Evolutionary conservation across 306 rosid species (phyloP).

Genomic region (Dalbergia cochinchinensis): DNA sequence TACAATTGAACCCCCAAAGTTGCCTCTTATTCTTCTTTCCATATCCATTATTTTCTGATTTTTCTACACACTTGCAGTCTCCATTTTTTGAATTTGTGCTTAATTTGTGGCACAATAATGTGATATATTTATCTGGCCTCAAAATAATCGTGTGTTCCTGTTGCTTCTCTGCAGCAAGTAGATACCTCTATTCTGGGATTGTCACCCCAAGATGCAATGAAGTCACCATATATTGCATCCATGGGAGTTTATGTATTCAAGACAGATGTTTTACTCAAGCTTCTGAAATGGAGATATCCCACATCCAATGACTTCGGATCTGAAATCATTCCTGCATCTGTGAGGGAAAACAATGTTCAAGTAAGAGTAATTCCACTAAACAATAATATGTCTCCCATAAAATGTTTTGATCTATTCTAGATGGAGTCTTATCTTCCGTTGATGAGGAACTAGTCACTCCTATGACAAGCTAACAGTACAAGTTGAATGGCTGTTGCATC

Average conservation of each 20-base stretch:
- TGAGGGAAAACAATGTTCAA: constrained; percentile 75
- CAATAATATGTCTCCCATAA: neutral
- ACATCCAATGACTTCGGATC: constrained; percentile 92
- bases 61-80: constrained; percentile 17
- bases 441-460: neutral
- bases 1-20: constrained; percentile 7
- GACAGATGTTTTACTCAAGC: constrained; percentile 77
- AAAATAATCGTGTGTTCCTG: constrained; percentile 11
- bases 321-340: constrained; percentile 94
- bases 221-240: constrained; percentile 84
- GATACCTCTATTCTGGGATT: constrained; percentile 81
- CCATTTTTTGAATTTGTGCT: neutral
- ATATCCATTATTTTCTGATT: neutral
- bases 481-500: constrained; percentile 21
- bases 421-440: constrained; percentile 17
- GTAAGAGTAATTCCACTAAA: constrained; percentile 56
- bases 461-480: constrained; percentile 1
- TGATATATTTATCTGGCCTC: too few relatives aligned
- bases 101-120: too few relatives aligned
- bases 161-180: constrained; percentile 69
- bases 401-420: constrained; percentile 30
- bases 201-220: constrained; percentile 65
- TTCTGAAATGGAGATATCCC: constrained; percentile 87
- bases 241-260: constrained; percentile 94
- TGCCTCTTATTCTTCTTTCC: constrained; percentile 20